Conservation (phyloP, 192 early-diverging fungal genomes). For the Coemansia sp. region DNA sequence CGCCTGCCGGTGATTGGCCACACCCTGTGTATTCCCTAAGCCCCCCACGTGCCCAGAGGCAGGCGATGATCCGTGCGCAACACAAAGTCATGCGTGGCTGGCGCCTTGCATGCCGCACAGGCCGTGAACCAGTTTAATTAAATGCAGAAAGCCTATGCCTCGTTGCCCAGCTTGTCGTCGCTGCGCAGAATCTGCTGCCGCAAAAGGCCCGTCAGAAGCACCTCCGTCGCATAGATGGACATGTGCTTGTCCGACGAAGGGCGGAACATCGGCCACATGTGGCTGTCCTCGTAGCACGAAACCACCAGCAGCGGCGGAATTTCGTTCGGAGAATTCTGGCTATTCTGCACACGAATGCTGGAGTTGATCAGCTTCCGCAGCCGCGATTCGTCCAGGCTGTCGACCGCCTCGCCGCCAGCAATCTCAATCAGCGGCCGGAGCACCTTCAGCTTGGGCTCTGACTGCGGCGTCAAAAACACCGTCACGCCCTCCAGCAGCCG, state of each 20-base stretch:
- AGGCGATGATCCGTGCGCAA: background rate
- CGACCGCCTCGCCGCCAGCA: constrained; percentile 38
- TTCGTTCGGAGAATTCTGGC: constrained; percentile 5
- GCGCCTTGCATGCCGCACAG: background rate
- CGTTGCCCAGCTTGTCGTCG: background rate
- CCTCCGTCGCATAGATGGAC: constrained; percentile 32
- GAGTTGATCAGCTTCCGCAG: constrained; percentile 25
- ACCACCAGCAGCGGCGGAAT: constrained; percentile 39
- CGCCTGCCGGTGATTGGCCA: background rate
- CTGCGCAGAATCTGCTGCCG: constrained; percentile 29
- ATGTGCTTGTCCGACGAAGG: constrained; percentile 1
- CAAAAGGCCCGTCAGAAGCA: constrained; percentile 34
- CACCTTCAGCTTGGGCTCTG: constrained; percentile 20
- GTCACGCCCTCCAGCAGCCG: constrained; percentile 40
- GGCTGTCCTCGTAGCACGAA: constrained; percentile 31
- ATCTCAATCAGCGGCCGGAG: constrained; percentile 39
- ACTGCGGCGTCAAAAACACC: constrained; percentile 36
- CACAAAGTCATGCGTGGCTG: background rate
- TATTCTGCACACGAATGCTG: constrained; percentile 11
- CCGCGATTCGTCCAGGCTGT: constrained; percentile 9
- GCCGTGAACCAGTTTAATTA: background rate
- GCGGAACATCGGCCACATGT: constrained; percentile 33
- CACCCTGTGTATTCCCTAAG: background rate
- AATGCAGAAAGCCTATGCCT: background rate
- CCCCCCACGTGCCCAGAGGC: background rate